Evolutionary conservation across 2,329 filamentous ascomycete species (phyloP), one percentile per base, ranked within the genome.

Genomic region (Pseudogymnoascus sp.): DNA sequence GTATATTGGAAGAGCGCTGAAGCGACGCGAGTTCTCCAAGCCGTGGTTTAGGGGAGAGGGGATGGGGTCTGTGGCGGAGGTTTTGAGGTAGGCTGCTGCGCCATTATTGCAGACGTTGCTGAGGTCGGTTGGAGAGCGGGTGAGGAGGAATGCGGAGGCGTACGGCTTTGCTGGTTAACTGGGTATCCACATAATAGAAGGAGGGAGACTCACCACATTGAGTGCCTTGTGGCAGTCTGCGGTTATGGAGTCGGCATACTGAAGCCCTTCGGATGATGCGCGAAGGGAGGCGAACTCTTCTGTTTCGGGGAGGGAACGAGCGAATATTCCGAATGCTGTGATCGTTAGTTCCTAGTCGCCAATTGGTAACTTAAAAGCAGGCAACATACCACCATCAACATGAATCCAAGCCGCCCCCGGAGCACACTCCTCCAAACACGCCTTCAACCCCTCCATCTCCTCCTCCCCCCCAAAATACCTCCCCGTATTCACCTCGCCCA

Each of bases 171-270:
- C 16, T 6, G 23, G 45, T 52, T 52, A 52, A 23, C n/a, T 16
- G 26, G 45, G 16, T 26, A 26, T 31, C 19, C 29, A 31, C 52
- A 21, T 52, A 39, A 38, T 52, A 43, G 31, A 37, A 16, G 10
- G 26, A 8, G 33, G 11, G 10, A 55, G 26, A 80, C 83, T 64
- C 74, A 87, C 85, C 52, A 96, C 91, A 68, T 97, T 97, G 65
- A 97, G 81, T n/a, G 96, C 77, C 72, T 97, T 97, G 74, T 97
- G 93, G 0, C 83, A 89, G 70, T 97, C 92, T 2, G 89, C 87
- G 0, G 91, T 87, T 68, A 97, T 92, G 60, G 90, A 95, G 72
- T 97, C 91, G 2, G 90, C 91, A 2, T 96, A 78, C 65, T 96
- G 88, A 11, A 97, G 74, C 0, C 90, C 90, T 3, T 82, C 79